Evolutionary conservation across 176 grass and related monocot species (phyloP).

Genomic region (Puya raimondii): DNA sequence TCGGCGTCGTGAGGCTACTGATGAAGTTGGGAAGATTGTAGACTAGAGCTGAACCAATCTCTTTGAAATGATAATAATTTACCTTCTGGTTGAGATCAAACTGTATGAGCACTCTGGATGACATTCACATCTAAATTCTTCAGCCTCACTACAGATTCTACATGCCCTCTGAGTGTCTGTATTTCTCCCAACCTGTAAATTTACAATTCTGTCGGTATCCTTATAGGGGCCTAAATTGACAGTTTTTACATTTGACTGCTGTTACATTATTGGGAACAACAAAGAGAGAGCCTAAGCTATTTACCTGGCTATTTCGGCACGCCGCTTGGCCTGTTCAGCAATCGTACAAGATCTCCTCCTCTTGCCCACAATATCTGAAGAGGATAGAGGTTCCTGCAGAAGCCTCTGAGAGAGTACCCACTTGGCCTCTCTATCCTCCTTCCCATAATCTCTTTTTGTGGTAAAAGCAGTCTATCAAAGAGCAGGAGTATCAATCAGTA

Average conservation of each 20-base stretch:
- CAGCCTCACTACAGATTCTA: conserved; percentile 52
- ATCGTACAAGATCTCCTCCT: conserved; percentile 30
- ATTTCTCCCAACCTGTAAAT: conserved; percentile 44
- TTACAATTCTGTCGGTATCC: no score
- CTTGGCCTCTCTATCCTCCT: conserved; percentile 35
- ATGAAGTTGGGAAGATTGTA: background rate
- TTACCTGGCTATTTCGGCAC: conserved; percentile 75
- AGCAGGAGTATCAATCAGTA: background rate
- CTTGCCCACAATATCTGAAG: conserved; percentile 33
- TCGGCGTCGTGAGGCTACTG: no score
- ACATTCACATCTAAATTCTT: conserved; percentile 28
- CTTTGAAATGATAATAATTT: background rate
- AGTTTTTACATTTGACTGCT: background rate
- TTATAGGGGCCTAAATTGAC: no score
- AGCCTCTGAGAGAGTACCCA: conserved; percentile 35
- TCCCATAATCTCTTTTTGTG: conserved; percentile 49
- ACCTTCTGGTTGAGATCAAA: conserved; percentile 14
- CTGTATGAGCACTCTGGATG: conserved; percentile 32
- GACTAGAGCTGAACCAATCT: background rate
- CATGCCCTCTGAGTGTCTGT: conserved; percentile 29
- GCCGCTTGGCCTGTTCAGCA: conserved; percentile 51
- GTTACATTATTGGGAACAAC: background rate
- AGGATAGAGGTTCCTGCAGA: conserved; percentile 17
- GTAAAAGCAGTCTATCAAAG: conserved; percentile 52
- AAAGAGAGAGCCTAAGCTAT: background rate